Base-by-base conservation (phyloP, 257 asterid species). In the Gentiana macrophylla region DNA sequence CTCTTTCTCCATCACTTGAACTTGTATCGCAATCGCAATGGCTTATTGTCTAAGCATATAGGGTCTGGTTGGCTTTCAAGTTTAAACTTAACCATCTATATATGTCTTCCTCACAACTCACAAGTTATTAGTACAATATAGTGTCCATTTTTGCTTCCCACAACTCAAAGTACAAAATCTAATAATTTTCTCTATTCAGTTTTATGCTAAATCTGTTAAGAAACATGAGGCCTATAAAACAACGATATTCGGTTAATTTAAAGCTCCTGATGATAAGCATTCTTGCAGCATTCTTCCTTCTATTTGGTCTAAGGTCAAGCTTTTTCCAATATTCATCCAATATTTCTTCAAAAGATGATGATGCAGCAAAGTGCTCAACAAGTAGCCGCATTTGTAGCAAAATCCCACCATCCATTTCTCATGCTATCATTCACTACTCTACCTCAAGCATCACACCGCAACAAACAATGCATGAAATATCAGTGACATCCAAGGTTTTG, bases 381-480 rank as follows among this genome's bases (percentile, higher is more conserved):
- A 34, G 74, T 32, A 24, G 24, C 24, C 24, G 24, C 24, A 24
- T 24, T 24, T 82, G 87, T 73, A 67, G 50, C 54, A 89, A 86
- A 63, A 73, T 86, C 74, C 95, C 95, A 7, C 9, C 84, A 7
- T 73, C 84, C 37, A 50, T 86, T 24, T 64, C 89, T 12, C 72
- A 82, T 50, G 76, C 95, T 1, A 6, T 89, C 53, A 65, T 89
- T 58, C 96, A 86, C 69, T 89, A 89, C 75, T 35, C 97, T 13
- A 84, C 94, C 62, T 84, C 94, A 35, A 63, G 79, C 72, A 84
- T 79, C 65, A 82, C 83, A 0, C 94, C 96, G 1, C 97, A 89
- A 57, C 97, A 89, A 71, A 89, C 96, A 32, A 71, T 70, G 33
- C 77, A 72, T 47, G 97, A 89, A 61, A 86, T 89, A 37, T 72